Percentiles rank a stretch among this genome's conserved stretches.
Conservation (phyloP, 768 basidiomycete species). For the Chalciporus pseudorubinellus region DNA sequence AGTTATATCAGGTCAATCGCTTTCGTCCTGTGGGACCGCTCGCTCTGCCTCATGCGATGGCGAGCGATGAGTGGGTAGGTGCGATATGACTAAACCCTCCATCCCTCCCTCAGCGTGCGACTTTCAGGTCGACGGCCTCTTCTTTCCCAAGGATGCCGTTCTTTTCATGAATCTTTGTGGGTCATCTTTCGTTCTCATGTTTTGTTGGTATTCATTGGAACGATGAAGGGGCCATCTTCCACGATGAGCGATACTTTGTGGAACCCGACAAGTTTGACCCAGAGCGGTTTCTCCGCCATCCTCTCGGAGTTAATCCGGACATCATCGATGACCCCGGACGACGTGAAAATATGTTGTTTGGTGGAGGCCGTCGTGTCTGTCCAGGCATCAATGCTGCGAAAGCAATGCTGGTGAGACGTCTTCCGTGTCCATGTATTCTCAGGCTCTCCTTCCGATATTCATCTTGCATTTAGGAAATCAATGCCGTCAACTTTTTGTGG, state of each 20-base stretch:
- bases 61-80: constrained; percentile 7
- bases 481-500: constrained; percentile 31
- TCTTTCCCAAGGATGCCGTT: constrained; percentile 22
- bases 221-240: constrained; percentile 23
- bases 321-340: constrained; percentile 19
- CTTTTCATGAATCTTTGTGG: constrained; percentile 27
- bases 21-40: constrained; percentile 18
- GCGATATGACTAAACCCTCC: background rate
- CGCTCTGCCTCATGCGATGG: constrained; percentile 12
- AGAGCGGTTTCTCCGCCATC: constrained; percentile 23
- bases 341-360: constrained; percentile 18
- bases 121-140: constrained; percentile 14
- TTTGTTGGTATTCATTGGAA: background rate
- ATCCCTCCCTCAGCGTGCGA: background rate
- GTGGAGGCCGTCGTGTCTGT: constrained; percentile 23
- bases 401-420: constrained; percentile 9
- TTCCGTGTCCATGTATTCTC: too few relatives aligned
- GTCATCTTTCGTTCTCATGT: background rate
- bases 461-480: constrained; percentile 15
- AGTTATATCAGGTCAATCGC: constrained; percentile 12
- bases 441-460: background rate
- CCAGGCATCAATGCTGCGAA: constrained; percentile 25
- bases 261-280: constrained; percentile 23
- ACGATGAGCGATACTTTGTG: constrained; percentile 24
- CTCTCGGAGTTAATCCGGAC: constrained; percentile 14